Conservation (phyloP, 345 rosid genomes). For the Eucalyptus guilfoylei region DNA sequence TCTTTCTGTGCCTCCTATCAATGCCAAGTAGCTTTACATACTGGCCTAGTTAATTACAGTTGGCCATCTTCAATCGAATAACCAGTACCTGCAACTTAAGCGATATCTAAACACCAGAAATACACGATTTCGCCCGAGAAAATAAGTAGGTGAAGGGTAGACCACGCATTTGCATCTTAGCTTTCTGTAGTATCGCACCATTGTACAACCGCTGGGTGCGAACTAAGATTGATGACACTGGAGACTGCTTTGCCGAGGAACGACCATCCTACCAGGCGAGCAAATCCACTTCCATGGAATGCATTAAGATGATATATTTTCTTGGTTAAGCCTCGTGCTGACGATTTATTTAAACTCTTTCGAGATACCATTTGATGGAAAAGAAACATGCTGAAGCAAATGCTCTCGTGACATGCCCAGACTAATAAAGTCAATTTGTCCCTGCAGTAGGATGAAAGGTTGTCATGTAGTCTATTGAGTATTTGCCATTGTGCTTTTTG, state of each 20-base stretch:
- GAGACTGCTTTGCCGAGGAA: neutral
- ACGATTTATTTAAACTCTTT: neutral
- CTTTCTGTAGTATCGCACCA: neutral
- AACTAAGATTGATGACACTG: neutral
- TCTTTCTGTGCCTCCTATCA: neutral
- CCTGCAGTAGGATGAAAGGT: neutral
- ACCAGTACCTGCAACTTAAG: neutral
- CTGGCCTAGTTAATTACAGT: neutral
- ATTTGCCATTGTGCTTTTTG: neutral
- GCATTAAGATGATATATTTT: neutral
- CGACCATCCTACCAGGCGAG: neutral
- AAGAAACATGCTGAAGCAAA: neutral
- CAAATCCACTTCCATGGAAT: neutral
- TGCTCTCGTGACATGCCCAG: neutral
- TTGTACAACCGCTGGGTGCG: neutral
- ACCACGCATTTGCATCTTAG: neutral
- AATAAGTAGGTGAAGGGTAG: neutral
- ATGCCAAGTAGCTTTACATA: neutral
- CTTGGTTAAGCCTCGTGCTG: neutral
- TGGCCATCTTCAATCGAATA: neutral
- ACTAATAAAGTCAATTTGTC: neutral
- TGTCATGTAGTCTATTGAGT: neutral
- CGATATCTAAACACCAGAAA: neutral
- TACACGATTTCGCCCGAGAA: neutral
- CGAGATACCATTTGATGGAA: neutral